Percentiles rank a stretch among this genome's conserved stretches.
Conservation (phyloP, 257 asterid species). For the Przewalskia tangutica region DNA sequence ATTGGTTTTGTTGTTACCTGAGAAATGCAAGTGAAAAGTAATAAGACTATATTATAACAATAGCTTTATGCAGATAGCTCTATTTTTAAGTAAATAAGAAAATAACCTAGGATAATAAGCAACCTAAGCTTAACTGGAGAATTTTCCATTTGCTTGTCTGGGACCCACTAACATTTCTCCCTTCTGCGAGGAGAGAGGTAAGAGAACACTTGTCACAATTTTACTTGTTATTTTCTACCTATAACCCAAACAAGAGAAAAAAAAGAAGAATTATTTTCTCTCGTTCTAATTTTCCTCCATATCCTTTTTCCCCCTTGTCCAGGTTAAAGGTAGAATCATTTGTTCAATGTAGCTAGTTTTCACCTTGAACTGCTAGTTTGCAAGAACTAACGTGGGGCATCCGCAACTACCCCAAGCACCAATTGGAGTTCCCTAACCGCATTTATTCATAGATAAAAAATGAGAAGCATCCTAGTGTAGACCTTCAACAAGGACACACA, state of each 20-base stretch:
- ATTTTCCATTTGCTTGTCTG: not conserved
- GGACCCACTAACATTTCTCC: not conserved
- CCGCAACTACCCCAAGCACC: not conserved
- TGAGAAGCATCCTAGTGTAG: not conserved
- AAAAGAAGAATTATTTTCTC: not conserved
- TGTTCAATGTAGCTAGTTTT: not conserved
- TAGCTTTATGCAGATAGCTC: not conserved
- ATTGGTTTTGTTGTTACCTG: conserved; percentile 70
- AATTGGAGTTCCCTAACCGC: not conserved
- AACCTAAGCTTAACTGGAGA: not conserved
- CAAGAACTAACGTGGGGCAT: not conserved
- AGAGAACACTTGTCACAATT: not conserved
- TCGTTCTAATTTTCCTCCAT: not conserved
- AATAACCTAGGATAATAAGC: not conserved
- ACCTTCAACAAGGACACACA: not conserved
- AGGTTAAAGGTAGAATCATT: not conserved
- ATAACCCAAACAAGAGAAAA: not conserved
- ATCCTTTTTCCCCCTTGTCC: not conserved
- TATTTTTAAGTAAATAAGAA: not conserved
- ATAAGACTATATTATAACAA: not conserved
- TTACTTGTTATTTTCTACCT: not conserved
- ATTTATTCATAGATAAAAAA: not conserved
- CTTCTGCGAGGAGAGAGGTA: not conserved
- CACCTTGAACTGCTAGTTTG: not conserved
- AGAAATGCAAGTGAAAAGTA: conserved; percentile 11